These are phyloP conservation scores for Populus hybrid DNA, from an alignment of 441 rosid genomes.

Conservation along the genomic window DNA sequence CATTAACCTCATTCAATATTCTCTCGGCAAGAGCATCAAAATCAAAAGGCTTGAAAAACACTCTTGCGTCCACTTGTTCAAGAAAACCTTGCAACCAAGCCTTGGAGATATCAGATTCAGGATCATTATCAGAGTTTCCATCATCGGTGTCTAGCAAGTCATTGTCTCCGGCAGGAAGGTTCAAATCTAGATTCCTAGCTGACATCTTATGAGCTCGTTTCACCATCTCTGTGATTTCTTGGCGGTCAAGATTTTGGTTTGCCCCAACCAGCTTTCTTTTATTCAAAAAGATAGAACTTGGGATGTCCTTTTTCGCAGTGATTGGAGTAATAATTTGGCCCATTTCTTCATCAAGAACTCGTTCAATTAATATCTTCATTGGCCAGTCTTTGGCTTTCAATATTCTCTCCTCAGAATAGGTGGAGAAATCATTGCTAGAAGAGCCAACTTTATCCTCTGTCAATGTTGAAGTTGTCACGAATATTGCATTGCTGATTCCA, in stretches of 20 bases:
- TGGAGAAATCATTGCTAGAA: slow-evolving; percentile 18
- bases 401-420: slow-evolving; percentile 53
- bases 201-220: slow-evolving; percentile 18
- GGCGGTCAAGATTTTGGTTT: slow-evolving; percentile 15
- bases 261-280: slow-evolving; percentile 41
- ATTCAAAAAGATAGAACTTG: slow-evolving; percentile 21
- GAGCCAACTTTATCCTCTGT: slow-evolving; percentile 19
- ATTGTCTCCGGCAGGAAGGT: slow-evolving; percentile 66
- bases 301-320: slow-evolving; percentile 18
- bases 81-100: slow-evolving; percentile 67
- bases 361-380: slow-evolving; percentile 44
- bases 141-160: slow-evolving; percentile 28
- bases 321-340: slow-evolving; percentile 10
- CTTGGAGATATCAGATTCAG: slow-evolving; percentile 38
- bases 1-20: slow-evolving; percentile 32
- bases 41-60: slow-evolving; percentile 61
- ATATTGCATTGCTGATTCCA: slow-evolving; percentile 43
- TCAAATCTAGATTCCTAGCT: slow-evolving; percentile 56
- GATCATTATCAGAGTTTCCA: slow-evolving; percentile 29
- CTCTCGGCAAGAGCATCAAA: slow-evolving; percentile 61
- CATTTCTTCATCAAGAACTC: neutral
- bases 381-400: slow-evolving; percentile 51
- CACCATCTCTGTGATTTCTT: slow-evolving; percentile 8
- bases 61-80: slow-evolving; percentile 47
- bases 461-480: slow-evolving; percentile 41